Conservation (phyloP, 768 basidiomycete genomes). For the Boletellus sp. region DNA sequence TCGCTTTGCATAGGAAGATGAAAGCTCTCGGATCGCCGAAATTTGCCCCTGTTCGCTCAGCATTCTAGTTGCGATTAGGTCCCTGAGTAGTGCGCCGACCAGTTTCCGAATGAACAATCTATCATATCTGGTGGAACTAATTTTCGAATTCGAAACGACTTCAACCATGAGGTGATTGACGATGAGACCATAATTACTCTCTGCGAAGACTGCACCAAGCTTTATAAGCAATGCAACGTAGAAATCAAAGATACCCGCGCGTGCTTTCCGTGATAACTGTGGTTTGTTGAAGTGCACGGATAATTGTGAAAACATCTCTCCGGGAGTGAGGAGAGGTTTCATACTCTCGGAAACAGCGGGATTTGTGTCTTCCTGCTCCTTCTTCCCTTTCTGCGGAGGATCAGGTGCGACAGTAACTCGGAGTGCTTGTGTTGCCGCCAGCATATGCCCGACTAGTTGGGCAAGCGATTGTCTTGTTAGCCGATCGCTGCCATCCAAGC, state of each 20-base stretch:
- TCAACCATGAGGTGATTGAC: slow-evolving; percentile 76
- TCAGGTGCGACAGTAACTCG: slow-evolving; percentile 45
- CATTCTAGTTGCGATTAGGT: slow-evolving; percentile 85
- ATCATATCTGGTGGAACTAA: slow-evolving; percentile 64
- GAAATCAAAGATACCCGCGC: slow-evolving; percentile 86
- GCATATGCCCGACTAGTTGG: slow-evolving; percentile 76
- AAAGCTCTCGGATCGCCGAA: slow-evolving; percentile 81
- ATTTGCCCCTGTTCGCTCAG: slow-evolving; percentile 94
- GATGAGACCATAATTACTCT: slow-evolving; percentile 77
- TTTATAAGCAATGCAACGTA: slow-evolving; percentile 74
- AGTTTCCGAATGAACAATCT: slow-evolving; percentile 65
- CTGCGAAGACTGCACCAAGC: slow-evolving; percentile 76
- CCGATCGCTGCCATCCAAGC: slow-evolving; percentile 81
- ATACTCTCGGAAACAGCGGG: slow-evolving; percentile 48
- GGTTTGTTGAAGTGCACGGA: slow-evolving; percentile 80
- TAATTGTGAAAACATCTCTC: slow-evolving; percentile 80
- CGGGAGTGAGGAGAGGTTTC: slow-evolving; percentile 66
- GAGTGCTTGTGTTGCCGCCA: slow-evolving; percentile 78
- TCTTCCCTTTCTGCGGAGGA: slow-evolving; percentile 55
- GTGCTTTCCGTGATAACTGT: slow-evolving; percentile 60
- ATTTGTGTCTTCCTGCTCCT: slow-evolving; percentile 53
- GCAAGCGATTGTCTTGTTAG: slow-evolving; percentile 76
- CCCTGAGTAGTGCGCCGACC: slow-evolving; percentile 74
- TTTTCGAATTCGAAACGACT: slow-evolving; percentile 61
- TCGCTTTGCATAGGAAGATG: slow-evolving; percentile 75